Base-by-base conservation (phyloP, 2,329 filamentous ascomycete species). In the Dothideomycetes sp. region DNA sequence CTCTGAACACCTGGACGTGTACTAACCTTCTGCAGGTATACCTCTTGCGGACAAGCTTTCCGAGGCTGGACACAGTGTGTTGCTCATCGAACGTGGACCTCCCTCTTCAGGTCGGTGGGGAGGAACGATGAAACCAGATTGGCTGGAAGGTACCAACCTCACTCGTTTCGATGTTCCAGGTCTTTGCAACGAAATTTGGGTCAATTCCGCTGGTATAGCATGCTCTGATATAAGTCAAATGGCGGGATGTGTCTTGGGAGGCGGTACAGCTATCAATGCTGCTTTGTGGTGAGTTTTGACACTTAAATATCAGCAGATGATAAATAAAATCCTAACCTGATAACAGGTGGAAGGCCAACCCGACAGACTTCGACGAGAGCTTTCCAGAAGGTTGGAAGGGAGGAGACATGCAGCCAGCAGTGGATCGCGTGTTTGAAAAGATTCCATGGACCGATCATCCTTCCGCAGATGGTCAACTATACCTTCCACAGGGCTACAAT, bases 311-410 rank as follows among this genome's bases (percentile, higher is more conserved):
- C n/a, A n/a, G n/a, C n/a, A n/a, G n/a, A n/a, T n/a, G n/a, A n/a
- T n/a, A n/a, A n/a, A n/a, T n/a, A n/a, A n/a, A n/a, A n/a, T n/a
- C n/a, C n/a, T n/a, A n/a, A n/a, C n/a, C n/a, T n/a, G n/a, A n/a
- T n/a, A n/a, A n/a, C n/a, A n/a, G n/a, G n/a, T n/a, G n/a, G n/a
- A n/a, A 77, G 72, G 69, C 81, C 0, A 73, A 78, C 44, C 66
- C 72, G 4, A 55, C 63, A 5, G 82, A 86, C 54, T 86, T 81
- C 65, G 77, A 86, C 54, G 69, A 73, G 54, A 81, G 81, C 56
- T 87, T 83, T 63, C 82, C 82, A 1, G 47, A 62, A 2, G 81
- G 81, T 19, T 87, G 82, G 82, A 77, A 81, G 57, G 68, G 75
- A 14, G 54, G 61, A 4, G 79, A 85, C 48, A 71, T 85, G 54